Evolutionary conservation across 2,329 filamentous ascomycete species (phyloP), one percentile per base, ranked within the genome.

Genomic region (Didymella segeticola): DNA sequence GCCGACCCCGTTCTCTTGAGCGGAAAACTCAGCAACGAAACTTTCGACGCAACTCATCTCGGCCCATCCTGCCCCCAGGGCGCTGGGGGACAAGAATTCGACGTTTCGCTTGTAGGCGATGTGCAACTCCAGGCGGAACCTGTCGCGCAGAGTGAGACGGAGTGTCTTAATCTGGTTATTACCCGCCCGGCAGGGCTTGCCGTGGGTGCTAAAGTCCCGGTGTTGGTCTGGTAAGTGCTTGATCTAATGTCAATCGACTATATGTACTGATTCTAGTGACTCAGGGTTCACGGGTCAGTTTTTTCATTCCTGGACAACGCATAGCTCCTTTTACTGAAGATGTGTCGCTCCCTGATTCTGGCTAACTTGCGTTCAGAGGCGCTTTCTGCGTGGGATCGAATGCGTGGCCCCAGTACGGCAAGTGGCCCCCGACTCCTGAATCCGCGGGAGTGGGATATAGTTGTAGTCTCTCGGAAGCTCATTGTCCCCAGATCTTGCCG

Each of bases 401-500:
- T 33, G 80, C 72, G 4, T 84, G 80, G 77, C 82, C 82, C 1
- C 79, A 84, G 45, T 82, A 80, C 60, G 56, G 83, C 50, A 64
- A 79, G 38, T 41, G 38, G 12, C 14, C 17, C 19, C 12, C n/a
- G n/a, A 19, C n/a, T 41, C 23, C 3, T 19, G 12, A 2, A 12
- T 17, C 29, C 20, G 5, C 38, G 29, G n/a, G 3, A n/a, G 23
- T 36, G 33, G 15, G n/a, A 19, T 8, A 36, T 19, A 36, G n/a
- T 5, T 36, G 2, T 17, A 34, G 37, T 39, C 11, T 39, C 3
- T 15, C 1, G 29, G 38, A 19, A 27, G n/a, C 23, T 41, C 23
- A 29, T 12, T 2, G 12, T 27, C n/a, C 29, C 38, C n/a, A 41
- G 38, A 41, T 41, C 38, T 41, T n/a, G 38, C 38, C 6, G 29